phyloP scores from a whole-genome alignment of 352 stramenopile genomes.

The Globisporangium yorkense region DNA sequence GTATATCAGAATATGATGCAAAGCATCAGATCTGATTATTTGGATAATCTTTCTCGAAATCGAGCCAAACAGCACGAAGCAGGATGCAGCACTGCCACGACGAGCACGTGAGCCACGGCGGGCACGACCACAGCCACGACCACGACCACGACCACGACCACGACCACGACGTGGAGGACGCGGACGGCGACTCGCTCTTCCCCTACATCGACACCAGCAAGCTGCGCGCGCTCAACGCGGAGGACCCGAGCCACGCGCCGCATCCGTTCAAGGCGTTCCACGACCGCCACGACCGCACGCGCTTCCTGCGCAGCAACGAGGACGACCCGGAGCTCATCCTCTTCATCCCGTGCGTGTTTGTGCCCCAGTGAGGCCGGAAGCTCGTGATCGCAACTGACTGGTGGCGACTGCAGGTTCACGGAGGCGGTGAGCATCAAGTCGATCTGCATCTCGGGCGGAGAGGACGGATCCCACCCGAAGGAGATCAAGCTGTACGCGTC shows the following conservation, averaged over 20 bases:
- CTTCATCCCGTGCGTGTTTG: conserved; percentile 51
- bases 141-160: conserved; percentile 61
- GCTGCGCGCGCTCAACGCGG: conserved; percentile 70
- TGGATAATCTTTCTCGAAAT: not conserved
- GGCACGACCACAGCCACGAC: conserved; percentile 49
- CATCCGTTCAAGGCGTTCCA: conserved; percentile 83
- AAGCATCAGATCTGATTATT: not conserved
- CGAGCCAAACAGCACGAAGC: conserved; percentile 1
- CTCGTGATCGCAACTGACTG: too few relatives aligned
- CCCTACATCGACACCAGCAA: conserved; percentile 86
- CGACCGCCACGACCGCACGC: conserved; percentile 57
- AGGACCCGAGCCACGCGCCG: conserved; percentile 45
- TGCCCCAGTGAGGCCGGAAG: not conserved
- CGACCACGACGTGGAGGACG: conserved; percentile 62
- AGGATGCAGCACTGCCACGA: conserved; percentile 61
- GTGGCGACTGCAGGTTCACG: conserved; percentile 44
- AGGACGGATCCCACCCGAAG: conserved; percentile 78
- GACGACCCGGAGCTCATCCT: conserved; percentile 83
- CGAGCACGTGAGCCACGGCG: conserved; percentile 39
- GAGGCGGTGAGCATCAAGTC: conserved; percentile 87
- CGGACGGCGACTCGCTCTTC: conserved; percentile 74
- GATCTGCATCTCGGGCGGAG: conserved; percentile 78
- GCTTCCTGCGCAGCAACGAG: conserved; percentile 70
- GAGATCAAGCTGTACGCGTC: conserved; percentile 63
- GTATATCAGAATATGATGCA: too few relatives aligned